Conservation (phyloP, 2,329 filamentous ascomycete genomes). For the Septoria linicola region DNA sequence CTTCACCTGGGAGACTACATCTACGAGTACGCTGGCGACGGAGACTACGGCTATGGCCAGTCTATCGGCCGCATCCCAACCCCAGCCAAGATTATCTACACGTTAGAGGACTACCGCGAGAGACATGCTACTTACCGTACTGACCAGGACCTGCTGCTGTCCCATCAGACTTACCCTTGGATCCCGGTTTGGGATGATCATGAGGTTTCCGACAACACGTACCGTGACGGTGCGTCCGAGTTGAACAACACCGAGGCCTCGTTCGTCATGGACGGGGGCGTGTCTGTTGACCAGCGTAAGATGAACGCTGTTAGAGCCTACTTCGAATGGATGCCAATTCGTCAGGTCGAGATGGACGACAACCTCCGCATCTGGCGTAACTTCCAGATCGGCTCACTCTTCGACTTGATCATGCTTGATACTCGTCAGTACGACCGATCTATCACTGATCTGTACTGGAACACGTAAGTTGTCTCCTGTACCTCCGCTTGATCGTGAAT, state of each 20-base stretch:
- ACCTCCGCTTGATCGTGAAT: background rate
- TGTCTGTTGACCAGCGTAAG: conserved; percentile 71
- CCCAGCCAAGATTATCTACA: conserved; percentile 54
- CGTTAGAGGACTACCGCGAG: conserved; percentile 60
- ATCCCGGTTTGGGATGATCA: conserved; percentile 43
- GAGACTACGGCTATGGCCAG: conserved; percentile 49
- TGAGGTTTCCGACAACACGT: conserved; percentile 62
- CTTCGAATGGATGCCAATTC: conserved; percentile 59
- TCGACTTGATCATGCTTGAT: conserved; percentile 68
- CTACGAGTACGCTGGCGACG: conserved; percentile 56
- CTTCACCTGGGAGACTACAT: conserved; percentile 58
- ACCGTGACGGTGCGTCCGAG: conserved; percentile 59
- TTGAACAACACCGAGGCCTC: conserved; percentile 67
- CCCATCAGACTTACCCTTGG: conserved; percentile 59
- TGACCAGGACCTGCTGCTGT: conserved; percentile 59
- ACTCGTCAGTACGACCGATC: conserved; percentile 68
- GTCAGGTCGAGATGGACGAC: conserved; percentile 67
- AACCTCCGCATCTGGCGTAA: conserved; percentile 67
- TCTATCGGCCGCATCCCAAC: conserved; percentile 54
- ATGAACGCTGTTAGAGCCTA: conserved; percentile 71
- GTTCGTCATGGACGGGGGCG: conserved; percentile 56
- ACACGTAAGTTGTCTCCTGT: background rate
- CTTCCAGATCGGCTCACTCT: conserved; percentile 64
- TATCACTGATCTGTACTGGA: conserved; percentile 55
- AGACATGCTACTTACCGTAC: conserved; percentile 59